A percentile compares a stretch with the other conserved stretches of the same genome.
Evolutionary conservation across 148 eudicot genomes (phyloP).

Genomic region (Arbutus unedo): DNA sequence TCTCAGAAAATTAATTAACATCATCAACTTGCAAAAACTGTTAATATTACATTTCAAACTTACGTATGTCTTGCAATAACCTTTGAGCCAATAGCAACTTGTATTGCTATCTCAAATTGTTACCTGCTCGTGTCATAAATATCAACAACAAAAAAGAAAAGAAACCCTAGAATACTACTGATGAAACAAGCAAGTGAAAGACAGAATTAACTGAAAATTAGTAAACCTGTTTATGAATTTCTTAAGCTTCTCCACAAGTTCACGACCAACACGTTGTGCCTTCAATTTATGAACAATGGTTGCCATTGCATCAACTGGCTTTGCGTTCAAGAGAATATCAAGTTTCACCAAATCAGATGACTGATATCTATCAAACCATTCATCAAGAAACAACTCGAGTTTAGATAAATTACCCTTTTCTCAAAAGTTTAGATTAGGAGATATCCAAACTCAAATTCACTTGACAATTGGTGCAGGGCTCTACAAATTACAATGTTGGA

Average conservation of each 20-base stretch:
- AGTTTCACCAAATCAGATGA: slow-evolving; percentile 82
- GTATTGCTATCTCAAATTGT: slow-evolving; percentile 85
- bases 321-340: slow-evolving; percentile 90
- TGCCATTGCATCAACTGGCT: slow-evolving; percentile 98
- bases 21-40: not conserved
- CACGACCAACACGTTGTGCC: slow-evolving; percentile 93
- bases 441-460: not conserved
- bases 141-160: slow-evolving; percentile 16
- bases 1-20: too few relatives aligned
- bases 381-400: slow-evolving; percentile 8
- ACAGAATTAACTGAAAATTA: slow-evolving; percentile 14
- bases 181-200: slow-evolving; percentile 7
- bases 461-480: not conserved
- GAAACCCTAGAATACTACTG: too few relatives aligned
- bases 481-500: too few relatives aligned
- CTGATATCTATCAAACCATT: slow-evolving; percentile 57
- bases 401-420: not conserved
- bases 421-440: not conserved
- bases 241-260: slow-evolving; percentile 82
- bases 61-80: slow-evolving; percentile 89
- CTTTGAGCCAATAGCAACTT: slow-evolving; percentile 90
- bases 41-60: slow-evolving; percentile 28
- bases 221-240: slow-evolving; percentile 85
- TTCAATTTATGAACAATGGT: slow-evolving; percentile 84
- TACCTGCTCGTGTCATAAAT: slow-evolving; percentile 47